Percentiles rank a stretch among this genome's conserved stretches.
Evolutionary conservation across 495 filamentous ascomycete species (phyloP).

Genomic region (Hypoxylon perforatum): DNA sequence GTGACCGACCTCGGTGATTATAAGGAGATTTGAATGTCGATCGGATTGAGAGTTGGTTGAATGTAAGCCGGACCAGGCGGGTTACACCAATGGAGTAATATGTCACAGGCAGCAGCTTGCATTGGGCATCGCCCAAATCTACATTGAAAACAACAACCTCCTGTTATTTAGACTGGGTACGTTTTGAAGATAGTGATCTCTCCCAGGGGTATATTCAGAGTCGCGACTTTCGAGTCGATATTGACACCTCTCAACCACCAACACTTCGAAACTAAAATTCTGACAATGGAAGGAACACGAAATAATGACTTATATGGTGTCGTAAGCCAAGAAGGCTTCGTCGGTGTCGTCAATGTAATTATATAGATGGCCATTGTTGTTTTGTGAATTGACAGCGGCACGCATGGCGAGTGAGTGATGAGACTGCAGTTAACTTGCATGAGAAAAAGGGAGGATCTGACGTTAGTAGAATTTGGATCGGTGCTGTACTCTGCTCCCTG

Average conservation of each 20-base stretch:
- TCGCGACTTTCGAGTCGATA: no score
- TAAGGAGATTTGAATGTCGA: background rate
- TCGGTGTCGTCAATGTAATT: background rate
- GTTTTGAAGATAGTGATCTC: no score
- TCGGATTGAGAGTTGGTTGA: background rate
- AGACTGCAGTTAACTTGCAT: conserved; percentile 9
- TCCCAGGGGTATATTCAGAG: no score
- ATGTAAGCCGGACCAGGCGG: background rate
- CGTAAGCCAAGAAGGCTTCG: background rate
- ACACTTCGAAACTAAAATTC: no score
- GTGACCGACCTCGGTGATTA: background rate
- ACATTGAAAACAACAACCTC: background rate
- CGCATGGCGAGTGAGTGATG: conserved; percentile 3
- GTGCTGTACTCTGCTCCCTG: background rate
- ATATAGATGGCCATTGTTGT: conserved; percentile 9
- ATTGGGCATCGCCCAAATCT: background rate
- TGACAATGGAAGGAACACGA: no score
- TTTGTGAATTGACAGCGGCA: background rate
- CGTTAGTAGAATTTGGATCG: conserved; percentile 23
- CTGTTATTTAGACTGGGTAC: background rate
- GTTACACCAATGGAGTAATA: background rate
- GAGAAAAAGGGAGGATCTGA: conserved; percentile 2
- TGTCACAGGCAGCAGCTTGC: background rate
- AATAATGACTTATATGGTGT: no score
- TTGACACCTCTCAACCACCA: no score